Evolutionary conservation across 2,329 filamentous ascomycete genomes (phyloP).

Genomic region (Colletotrichum sp.): DNA sequence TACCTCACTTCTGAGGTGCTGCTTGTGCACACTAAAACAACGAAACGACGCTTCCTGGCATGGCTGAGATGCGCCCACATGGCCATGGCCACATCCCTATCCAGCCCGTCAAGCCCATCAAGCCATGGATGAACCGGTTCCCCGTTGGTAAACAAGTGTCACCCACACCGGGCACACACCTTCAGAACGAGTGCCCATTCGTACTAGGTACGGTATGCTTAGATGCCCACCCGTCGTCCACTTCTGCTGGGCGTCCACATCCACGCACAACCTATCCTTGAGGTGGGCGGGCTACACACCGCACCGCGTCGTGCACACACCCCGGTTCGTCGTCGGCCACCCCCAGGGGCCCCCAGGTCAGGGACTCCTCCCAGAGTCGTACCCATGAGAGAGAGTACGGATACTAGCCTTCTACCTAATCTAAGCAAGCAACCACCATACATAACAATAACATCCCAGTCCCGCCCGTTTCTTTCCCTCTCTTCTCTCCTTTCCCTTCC

Average conservation of each 20-base stretch:
- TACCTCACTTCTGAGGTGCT: not conserved
- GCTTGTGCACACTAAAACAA: not conserved
- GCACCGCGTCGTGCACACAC: slow-evolving; percentile 20
- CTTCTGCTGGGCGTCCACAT: not conserved
- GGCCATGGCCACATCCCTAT: not conserved
- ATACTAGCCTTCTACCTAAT: slow-evolving; percentile 19
- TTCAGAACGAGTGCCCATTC: not conserved
- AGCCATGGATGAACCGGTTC: not conserved
- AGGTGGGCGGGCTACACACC: slow-evolving; percentile 17
- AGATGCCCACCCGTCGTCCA: not conserved
- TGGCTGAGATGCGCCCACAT: not conserved
- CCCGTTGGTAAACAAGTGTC: slow-evolving; percentile 16
- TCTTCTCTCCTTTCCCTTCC: slow-evolving; percentile 37
- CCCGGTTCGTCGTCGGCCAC: not conserved
- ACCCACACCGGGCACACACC: slow-evolving; percentile 1
- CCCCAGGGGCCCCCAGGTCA: not conserved
- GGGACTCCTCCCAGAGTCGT: slow-evolving; percentile 6
- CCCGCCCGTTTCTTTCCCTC: slow-evolving; percentile 37
- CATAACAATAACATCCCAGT: slow-evolving; percentile 48
- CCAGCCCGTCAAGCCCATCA: not conserved
- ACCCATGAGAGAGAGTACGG: slow-evolving; percentile 16
- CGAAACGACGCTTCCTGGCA: not conserved
- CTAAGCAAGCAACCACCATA: slow-evolving; percentile 14
- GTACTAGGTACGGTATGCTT: not conserved
- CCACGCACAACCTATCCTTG: not conserved